Evolutionary conservation across 345 rosid species (phyloP).

Genomic region (Gossypium anomalum): DNA sequence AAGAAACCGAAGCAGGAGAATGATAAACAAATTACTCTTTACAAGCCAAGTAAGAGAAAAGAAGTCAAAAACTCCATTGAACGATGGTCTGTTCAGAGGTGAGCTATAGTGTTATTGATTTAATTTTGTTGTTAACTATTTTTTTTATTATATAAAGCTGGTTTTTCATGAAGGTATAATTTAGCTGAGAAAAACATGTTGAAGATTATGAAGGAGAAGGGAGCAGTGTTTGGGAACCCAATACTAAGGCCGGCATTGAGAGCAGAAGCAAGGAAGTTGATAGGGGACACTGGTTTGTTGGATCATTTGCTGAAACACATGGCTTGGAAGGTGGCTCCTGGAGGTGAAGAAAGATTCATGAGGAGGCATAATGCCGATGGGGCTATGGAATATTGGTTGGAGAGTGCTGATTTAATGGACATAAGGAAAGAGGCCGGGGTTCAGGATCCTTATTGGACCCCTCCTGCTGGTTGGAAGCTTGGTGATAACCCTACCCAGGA

Average conservation of each 20-base stretch:
- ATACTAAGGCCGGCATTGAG: constrained; percentile 73
- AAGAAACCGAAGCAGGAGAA: constrained; percentile 32
- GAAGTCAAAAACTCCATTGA: constrained; percentile 36
- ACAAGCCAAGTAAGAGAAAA: constrained; percentile 35
- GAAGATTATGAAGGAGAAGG: constrained; percentile 76
- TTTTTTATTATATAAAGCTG: background rate
- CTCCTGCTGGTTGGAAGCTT: constrained; percentile 87
- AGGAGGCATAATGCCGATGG: constrained; percentile 91
- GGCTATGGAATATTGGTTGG: constrained; percentile 96
- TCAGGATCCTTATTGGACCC: constrained; percentile 90
- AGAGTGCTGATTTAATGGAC: constrained; percentile 62
- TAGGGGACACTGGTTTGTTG: constrained; percentile 91
- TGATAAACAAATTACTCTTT: constrained; percentile 36
- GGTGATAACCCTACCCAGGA: constrained; percentile 84
- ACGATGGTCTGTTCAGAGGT: constrained; percentile 87
- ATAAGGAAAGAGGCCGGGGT: constrained; percentile 81
- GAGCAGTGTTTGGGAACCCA: constrained; percentile 62
- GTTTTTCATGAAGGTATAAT: constrained; percentile 52
- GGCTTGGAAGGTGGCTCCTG: constrained; percentile 93
- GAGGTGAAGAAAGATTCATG: constrained; percentile 75
- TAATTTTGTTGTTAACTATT: background rate
- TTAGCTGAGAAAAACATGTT: constrained; percentile 81
- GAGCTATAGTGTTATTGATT: constrained; percentile 6
- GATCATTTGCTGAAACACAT: constrained; percentile 96
- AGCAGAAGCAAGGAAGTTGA: constrained; percentile 73